Conservation (phyloP, 306 rosid species). For the Acacia acuminata region DNA sequence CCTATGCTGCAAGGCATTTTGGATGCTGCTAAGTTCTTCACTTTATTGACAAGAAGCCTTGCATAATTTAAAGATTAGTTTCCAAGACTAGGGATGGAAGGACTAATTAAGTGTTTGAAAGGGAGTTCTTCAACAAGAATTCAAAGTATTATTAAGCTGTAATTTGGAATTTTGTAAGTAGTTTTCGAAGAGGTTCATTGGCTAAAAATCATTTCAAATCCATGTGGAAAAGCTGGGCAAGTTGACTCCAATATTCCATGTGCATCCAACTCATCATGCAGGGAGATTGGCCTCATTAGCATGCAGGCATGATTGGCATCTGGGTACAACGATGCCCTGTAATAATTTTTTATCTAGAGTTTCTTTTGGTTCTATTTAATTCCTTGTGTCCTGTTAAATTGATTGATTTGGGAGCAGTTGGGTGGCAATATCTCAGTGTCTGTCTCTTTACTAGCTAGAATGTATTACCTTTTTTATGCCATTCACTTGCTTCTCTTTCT, state of each 20-base stretch:
- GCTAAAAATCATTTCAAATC: slow-evolving; percentile 1
- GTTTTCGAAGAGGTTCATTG: not conserved
- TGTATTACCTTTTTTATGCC: slow-evolving; percentile 17
- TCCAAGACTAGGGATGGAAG: slow-evolving; percentile 8
- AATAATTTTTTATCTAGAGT: too few species aligned
- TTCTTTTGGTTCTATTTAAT: not conserved
- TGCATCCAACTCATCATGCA: not conserved
- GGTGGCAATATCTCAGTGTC: not conserved
- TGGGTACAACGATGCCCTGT: not conserved
- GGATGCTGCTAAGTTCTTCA: not conserved
- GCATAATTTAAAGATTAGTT: slow-evolving; percentile 11
- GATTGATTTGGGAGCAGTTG: not conserved
- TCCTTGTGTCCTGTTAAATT: not conserved
- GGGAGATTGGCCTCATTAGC: not conserved
- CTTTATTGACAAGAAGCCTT: not conserved
- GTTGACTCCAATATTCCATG: not conserved
- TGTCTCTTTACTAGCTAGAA: not conserved
- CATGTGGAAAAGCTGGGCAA: not conserved
- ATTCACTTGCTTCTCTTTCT: slow-evolving; percentile 22
- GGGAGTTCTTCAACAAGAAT: slow-evolving; percentile 8
- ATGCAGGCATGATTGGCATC: not conserved
- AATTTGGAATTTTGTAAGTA: not conserved
- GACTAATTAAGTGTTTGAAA: not conserved
- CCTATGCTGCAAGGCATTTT: not conserved
- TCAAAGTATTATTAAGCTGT: not conserved